Evolutionary conservation across 2,329 filamentous ascomycete genomes (phyloP), one percentile per base, ranked within the genome.

Genomic region (Fusarium dlaminii): DNA sequence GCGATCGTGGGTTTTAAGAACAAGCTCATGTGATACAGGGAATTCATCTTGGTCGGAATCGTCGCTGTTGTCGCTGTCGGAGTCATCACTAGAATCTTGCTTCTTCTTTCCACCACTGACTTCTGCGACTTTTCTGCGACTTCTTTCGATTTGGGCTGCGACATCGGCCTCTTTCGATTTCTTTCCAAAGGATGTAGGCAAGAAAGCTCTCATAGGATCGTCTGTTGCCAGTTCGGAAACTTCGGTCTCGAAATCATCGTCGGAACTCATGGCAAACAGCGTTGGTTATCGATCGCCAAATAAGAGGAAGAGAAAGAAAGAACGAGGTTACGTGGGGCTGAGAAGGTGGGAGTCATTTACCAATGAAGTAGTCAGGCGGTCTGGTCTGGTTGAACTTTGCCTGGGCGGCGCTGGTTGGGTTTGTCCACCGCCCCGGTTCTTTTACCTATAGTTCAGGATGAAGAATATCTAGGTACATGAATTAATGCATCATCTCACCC

Each of bases 1-100:
- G 69, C 94, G 92, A 40, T 96, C 93, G 81, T 99, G 96, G 20
- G 96, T 97, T 83, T 97, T 97, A 80, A 98, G 87, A 34, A 97
- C 86, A 81, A 99, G 89, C 83, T 98, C 95, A 81, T 99, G 96
- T 11, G 96, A 97, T 18, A 97, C 91, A 4, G 96, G 96, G 74
- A 92, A 98, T 77, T 97, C 94, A 78, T 98, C 95, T 93, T 93
- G 36, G 29, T 94, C 90, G 32, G 90, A 90, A 54, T 90, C 87
- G 56, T 88, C 86, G 42, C 86, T 83, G 62, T 88, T 86, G 48
- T 86, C 84, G 59, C 86, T 86, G 51, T 87, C 84, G 75, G 81
- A 80, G 58, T 84, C 80, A 57, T 84, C 81, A 73, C 82, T 84
- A 42, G 89, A 88, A 64, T 88, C 86, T 27, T 85, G 83, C 37